Percentiles rank a stretch among this genome's conserved stretches.
phyloP scores from a whole-genome alignment of 2,329 filamentous ascomycete genomes.

The Diaporthe destruens region DNA sequence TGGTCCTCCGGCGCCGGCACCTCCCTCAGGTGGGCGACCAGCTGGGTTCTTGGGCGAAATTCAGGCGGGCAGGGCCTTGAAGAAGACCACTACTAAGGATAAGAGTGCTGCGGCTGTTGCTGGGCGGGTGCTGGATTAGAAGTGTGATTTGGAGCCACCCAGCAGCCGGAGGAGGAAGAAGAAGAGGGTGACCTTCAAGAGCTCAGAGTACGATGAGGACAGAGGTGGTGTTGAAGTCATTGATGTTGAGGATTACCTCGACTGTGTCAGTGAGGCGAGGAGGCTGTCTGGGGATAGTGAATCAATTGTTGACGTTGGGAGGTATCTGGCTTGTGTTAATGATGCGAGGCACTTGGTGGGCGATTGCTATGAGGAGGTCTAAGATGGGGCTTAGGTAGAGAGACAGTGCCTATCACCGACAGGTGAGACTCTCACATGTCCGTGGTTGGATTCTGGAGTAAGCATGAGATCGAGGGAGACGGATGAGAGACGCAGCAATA shows the following conservation, averaged over 20 bases:
- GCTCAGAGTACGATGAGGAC: conserved; percentile 25
- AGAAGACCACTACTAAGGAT: conserved; percentile 92
- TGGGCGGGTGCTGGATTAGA: conserved; percentile 77
- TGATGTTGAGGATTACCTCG: conserved; percentile 34
- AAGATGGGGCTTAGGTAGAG: neutral
- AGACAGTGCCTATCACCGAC: neutral
- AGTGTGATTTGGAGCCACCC: conserved; percentile 3
- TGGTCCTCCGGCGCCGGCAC: conserved; percentile 56
- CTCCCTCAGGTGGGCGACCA: conserved; percentile 61
- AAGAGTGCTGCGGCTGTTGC: conserved; percentile 79
- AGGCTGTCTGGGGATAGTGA: conserved; percentile 8
- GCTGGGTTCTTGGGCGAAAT: conserved; percentile 84
- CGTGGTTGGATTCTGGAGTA: conserved; percentile 32
- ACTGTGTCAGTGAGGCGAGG: conserved; percentile 34
- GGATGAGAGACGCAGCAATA: neutral
- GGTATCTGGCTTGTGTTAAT: conserved; percentile 28
- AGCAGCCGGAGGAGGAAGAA: conserved; percentile 1
- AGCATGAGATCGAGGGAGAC: conserved; percentile 30
- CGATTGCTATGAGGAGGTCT: neutral
- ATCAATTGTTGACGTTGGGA: conserved; percentile 11
- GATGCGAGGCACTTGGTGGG: neutral
- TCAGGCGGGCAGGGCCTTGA: conserved; percentile 80
- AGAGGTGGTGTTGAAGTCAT: neutral
- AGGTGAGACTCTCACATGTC: conserved; percentile 14
- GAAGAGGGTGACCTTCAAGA: neutral